These are phyloP conservation scores for Metschnikowia santaceciliae DNA, from an alignment of 805 yeast species.

Conservation along the genomic window DNA sequence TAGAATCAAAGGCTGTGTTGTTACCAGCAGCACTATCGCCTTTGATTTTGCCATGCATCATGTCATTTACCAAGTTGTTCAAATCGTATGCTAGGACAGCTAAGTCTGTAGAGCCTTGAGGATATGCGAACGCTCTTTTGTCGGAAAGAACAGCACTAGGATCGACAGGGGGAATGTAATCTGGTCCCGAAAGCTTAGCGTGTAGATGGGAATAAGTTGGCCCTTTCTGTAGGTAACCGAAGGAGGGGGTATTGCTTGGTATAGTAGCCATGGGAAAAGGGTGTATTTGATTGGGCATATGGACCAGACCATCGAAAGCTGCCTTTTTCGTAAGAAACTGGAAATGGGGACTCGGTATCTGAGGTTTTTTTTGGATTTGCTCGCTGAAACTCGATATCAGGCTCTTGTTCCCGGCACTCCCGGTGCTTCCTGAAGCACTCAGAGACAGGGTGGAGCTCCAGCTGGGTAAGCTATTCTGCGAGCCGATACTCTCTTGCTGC, in stretches of 20 bases:
- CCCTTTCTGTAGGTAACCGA: not conserved
- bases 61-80: constrained; percentile 37
- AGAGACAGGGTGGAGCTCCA: not conserved
- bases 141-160: not conserved
- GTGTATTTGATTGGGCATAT: not conserved
- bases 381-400: not conserved
- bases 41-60: constrained; percentile 22
- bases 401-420: not conserved
- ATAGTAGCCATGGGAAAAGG: not conserved
- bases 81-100: constrained; percentile 35
- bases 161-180: not conserved
- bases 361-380: not conserved
- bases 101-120: constrained; percentile 12
- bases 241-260: not conserved
- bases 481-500: not conserved
- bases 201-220: not conserved
- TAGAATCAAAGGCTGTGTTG: not conserved
- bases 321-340: not conserved
- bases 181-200: not conserved
- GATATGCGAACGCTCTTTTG: too few relatives aligned
- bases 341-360: not conserved
- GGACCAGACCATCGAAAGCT: not conserved
- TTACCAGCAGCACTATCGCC: not conserved
- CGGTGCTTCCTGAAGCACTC: not conserved
- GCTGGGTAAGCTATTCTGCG: not conserved